Evolutionary conservation across 768 basidiomycete species (phyloP).

Genomic region (Serendipita sp.): DNA sequence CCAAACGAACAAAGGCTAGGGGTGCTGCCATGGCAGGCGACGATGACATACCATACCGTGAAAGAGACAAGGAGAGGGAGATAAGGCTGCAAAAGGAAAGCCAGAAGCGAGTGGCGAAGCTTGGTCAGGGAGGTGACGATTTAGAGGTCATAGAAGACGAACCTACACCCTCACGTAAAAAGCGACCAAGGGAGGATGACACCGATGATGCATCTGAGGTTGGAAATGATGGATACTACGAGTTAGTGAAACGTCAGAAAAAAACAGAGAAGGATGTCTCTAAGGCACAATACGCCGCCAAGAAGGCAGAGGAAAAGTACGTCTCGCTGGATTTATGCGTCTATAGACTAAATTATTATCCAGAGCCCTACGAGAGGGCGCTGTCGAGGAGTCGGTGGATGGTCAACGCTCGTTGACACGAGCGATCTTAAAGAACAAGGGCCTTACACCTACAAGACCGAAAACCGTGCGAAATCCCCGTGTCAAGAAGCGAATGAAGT

Average conservation of each 20-base stretch:
- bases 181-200: conserved; percentile 23
- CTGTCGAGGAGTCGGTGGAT: conserved; percentile 24
- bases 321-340: conserved; percentile 15
- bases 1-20: conserved; percentile 58
- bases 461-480: conserved; percentile 91
- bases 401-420: conserved; percentile 84
- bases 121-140: conserved; percentile 46
- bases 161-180: conserved; percentile 22
- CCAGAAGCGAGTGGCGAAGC: conserved; percentile 24
- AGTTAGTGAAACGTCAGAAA: conserved; percentile 62
- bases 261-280: conserved; percentile 62
- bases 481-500: conserved; percentile 85
- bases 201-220: conserved; percentile 19
- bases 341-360: conserved; percentile 5
- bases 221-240: conserved; percentile 70
- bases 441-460: conserved; percentile 76
- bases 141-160: conserved; percentile 37
- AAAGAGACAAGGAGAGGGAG: conserved; percentile 50
- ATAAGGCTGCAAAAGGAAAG: conserved; percentile 38
- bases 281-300: conserved; percentile 65
- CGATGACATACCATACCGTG: conserved; percentile 85
- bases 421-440: conserved; percentile 85
- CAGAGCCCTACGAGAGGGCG: conserved; percentile 17
- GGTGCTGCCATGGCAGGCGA: conserved; percentile 67
- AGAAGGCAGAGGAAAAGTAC: conserved; percentile 39